Base-by-base conservation (phyloP, 768 basidiomycete genomes). In the Psilocybe sp. region DNA sequence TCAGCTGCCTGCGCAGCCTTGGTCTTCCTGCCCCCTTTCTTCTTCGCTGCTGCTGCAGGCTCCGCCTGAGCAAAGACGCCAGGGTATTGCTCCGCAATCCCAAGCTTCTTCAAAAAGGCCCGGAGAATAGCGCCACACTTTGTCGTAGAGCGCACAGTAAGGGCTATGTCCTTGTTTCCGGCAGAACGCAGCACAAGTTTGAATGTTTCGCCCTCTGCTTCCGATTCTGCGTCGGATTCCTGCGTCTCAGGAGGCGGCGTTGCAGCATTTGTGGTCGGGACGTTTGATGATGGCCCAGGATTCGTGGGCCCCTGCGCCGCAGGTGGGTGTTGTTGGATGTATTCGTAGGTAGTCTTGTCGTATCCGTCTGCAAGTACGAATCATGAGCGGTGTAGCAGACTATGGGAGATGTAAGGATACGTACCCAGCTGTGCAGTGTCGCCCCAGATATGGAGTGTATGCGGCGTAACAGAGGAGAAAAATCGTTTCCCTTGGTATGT, bases 61-160 rank as follows among this genome's bases (percentile, higher is more conserved):
- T 40, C 48, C 8, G 14, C 63, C 47, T 50, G 58, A 4, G 49
- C 64, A 54, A 69, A 71, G 12, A 72, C 46, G 12, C 54, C 63
- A 20, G 71, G 68, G 55, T 85, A 85, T 37, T 80, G 72, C 41
- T 78, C 76, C 28, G 76, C 72, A 47, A 91, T 60, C 1, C 79
- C 84, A 4, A 82, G 80, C 58, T 79, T 81, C 64, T 80, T 87
- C 60, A 92, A 69, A 64, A 86, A 92, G 0, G 85, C 87, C 57
- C 78, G 79, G 44, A 92, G 78, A 47, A 92, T 87, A 0, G 84
- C 80, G 12, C 82, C 84, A 49, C 89, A 90, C 47, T 79, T 89
- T 15, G 89, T 89, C 15, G 84, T 85, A 6, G 80, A 77, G 6
- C 87, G 84, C 5, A 91, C 89, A 2, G 76, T 84, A 31, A 92